phyloP scores from a whole-genome alignment of 208 protist species.

The Trypanosoma lewisi region DNA sequence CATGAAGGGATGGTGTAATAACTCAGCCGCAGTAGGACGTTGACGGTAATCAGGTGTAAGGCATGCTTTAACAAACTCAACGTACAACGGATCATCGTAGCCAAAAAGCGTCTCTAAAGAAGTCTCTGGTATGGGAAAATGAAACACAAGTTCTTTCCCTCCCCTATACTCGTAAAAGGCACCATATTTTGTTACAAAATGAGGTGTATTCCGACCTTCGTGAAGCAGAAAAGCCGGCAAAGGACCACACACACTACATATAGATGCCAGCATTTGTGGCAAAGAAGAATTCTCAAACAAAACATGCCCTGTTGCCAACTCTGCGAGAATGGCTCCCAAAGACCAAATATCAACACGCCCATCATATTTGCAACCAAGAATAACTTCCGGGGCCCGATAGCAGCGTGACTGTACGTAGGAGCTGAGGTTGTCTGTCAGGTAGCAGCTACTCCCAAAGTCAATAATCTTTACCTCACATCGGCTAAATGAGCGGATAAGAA shows the following conservation, averaged over 20 bases:
- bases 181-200: slow-evolving; percentile 35
- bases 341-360: slow-evolving; percentile 96
- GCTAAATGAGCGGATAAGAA: slow-evolving; percentile 79
- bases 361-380: slow-evolving; percentile 75
- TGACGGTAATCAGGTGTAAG: slow-evolving; percentile 36
- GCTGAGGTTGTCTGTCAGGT: slow-evolving; percentile 65
- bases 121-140: slow-evolving; percentile 32
- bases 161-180: slow-evolving; percentile 31
- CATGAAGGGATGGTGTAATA: slow-evolving; percentile 49
- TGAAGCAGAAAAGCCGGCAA: slow-evolving; percentile 43
- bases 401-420: slow-evolving; percentile 71
- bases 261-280: slow-evolving; percentile 61
- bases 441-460: slow-evolving; percentile 85
- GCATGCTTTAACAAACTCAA: slow-evolving; percentile 43
- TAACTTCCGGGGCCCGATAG: slow-evolving; percentile 67
- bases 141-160: slow-evolving; percentile 23
- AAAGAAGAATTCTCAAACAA: slow-evolving; percentile 86
- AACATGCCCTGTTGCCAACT: slow-evolving; percentile 71
- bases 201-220: slow-evolving; percentile 38
- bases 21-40: slow-evolving; percentile 34
- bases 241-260: slow-evolving; percentile 42
- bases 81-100: slow-evolving; percentile 46
- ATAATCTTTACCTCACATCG: slow-evolving; percentile 81
- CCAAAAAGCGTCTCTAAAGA: slow-evolving; percentile 36
- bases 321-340: slow-evolving; percentile 93